These are phyloP conservation scores for Globisporangium viniferum DNA, from an alignment of 352 stramenopile species.

Conservation along the genomic window DNA sequence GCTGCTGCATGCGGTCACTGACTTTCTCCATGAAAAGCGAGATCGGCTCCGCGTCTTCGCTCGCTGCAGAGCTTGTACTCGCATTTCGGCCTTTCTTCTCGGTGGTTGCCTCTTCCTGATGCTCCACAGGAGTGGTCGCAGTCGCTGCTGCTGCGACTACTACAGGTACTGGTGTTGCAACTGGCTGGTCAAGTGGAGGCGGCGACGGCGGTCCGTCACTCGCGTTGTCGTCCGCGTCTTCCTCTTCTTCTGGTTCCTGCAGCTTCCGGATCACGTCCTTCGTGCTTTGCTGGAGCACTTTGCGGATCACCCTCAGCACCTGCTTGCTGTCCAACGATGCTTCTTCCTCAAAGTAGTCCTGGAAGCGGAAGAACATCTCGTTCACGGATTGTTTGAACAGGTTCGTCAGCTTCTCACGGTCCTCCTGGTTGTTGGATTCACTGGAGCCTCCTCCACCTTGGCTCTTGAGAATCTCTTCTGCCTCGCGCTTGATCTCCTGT, in stretches of 20 bases:
- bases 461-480: constrained; percentile 39
- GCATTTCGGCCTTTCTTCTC: background rate
- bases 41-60: constrained; percentile 11
- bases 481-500: constrained; percentile 56
- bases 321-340: constrained; percentile 59
- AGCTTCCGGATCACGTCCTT: constrained; percentile 62
- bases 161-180: background rate
- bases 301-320: constrained; percentile 67
- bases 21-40: constrained; percentile 15
- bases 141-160: background rate
- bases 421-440: constrained; percentile 15
- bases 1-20: constrained; percentile 1
- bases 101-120: background rate
- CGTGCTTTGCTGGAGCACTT: constrained; percentile 77
- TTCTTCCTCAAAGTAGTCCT: constrained; percentile 77
- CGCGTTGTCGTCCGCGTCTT: constrained; percentile 28
- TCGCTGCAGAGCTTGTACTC: constrained; percentile 9
- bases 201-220: constrained; percentile 41
- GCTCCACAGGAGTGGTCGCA: background rate
- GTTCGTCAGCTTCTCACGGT: constrained; percentile 39
- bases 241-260: constrained; percentile 29
- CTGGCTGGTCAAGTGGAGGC: constrained; percentile 20
- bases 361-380: constrained; percentile 82
- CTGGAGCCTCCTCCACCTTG: constrained; percentile 13
- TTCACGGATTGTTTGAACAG: constrained; percentile 80